Evolutionary conservation across 352 stramenopile genomes (phyloP).

Genomic region (Phytophthora lateralis): DNA sequence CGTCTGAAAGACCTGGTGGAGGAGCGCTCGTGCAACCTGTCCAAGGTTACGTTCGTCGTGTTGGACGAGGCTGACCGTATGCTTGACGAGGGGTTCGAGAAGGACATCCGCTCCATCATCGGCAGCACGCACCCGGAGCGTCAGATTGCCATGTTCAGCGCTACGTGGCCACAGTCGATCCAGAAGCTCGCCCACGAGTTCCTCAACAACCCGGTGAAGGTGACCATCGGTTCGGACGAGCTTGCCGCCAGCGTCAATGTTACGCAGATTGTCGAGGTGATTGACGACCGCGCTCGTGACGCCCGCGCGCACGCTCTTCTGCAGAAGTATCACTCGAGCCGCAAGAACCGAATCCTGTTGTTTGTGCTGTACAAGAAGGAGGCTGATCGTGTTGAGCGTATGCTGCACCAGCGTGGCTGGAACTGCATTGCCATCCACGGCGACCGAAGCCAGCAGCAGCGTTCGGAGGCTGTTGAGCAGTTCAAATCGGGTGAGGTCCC

Average conservation of each 20-base stretch:
- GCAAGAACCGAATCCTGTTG: slow-evolving; percentile 94
- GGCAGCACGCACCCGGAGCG: slow-evolving; percentile 76
- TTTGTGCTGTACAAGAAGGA: slow-evolving; percentile 99
- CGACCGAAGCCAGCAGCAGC: slow-evolving; percentile 94
- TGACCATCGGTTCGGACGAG: slow-evolving; percentile 95
- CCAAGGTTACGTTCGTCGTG: slow-evolving; percentile 93
- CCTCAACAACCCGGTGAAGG: slow-evolving; percentile 92
- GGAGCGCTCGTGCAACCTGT: slow-evolving; percentile 84
- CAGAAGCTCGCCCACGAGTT: slow-evolving; percentile 97
- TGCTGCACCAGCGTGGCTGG: slow-evolving; percentile 92
- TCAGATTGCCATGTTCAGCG: slow-evolving; percentile 98
- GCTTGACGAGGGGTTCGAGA: slow-evolving; percentile 94
- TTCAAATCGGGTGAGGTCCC: slow-evolving; percentile 96
- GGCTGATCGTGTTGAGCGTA: slow-evolving; percentile 94
- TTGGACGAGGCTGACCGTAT: slow-evolving; percentile 97
- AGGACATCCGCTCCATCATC: slow-evolving; percentile 93
- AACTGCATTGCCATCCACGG: slow-evolving; percentile 96
- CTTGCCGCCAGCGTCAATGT: slow-evolving; percentile 96
- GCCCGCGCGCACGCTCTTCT: slow-evolving; percentile 91
- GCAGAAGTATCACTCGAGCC: slow-evolving; percentile 91
- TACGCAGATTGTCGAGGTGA: slow-evolving; percentile 94
- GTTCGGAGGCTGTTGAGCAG: slow-evolving; percentile 91
- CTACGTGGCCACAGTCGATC: slow-evolving; percentile 97
- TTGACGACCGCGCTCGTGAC: slow-evolving; percentile 92
- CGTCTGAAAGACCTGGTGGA: slow-evolving; percentile 93